Evolutionary conservation across 164 flowering plant genomes (phyloP), one percentile per base, ranked within the genome.

Genomic region (Tetrastigma voinierianum): DNA sequence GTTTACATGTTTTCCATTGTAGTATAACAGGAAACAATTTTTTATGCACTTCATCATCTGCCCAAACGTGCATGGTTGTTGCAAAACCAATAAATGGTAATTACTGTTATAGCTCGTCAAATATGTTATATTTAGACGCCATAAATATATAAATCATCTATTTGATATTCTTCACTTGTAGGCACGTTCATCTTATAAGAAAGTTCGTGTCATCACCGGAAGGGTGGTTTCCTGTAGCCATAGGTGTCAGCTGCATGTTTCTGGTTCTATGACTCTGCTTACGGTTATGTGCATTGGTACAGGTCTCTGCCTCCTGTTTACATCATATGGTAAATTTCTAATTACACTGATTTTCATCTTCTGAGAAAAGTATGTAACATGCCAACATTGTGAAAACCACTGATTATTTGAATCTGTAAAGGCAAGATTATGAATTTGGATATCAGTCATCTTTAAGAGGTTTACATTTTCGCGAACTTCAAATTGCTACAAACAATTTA

Each of bases 21-120:
- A 95, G 98, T 79, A 70, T 95, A 72, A 77, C 89, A 70, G 98
- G 98, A 68, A 91, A 95, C 74, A 74, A 32, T 48, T 85, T 87
- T 68, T 90, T 95, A 21, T 95, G 97, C 73, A 57, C 77, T 57
- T 77, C 91, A 51, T 75, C 87, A 53, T 57, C 80, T 51, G 62
- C 74, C n/a, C 70, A 81, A 71, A 58, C 68, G 72, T 94, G 97
- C 78, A 66, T 51, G 64, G 78, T 63, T 66, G 68, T 51, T 25
- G 67, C 79, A 62, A 79, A 80, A 56, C 85, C 90, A 49, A 67
- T 68, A 54, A 82, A 82, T 67, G 83, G 98, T 95, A 88, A 59
- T 54, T 23, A 49, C 62, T n/a, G n/a, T n/a, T n/a, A 25, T 17
- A 46, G 59, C 20, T 18, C 32, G n/a, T 67, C 10, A 9, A 46